Conservation (phyloP, 2,329 filamentous ascomycete genomes). For the Fusarium sp. region DNA sequence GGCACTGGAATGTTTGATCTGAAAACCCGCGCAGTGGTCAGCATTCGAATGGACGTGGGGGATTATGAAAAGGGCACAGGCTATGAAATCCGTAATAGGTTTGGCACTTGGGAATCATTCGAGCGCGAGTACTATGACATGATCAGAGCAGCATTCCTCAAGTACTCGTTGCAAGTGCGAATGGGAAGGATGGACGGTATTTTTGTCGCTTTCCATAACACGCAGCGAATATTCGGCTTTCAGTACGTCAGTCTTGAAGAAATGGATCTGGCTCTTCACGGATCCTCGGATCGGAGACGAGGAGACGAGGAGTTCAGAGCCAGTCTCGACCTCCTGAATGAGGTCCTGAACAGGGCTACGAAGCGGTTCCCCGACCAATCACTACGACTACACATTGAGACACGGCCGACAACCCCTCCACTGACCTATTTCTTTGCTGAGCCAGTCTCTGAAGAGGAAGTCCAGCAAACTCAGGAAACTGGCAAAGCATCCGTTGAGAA, state of each 20-base stretch:
- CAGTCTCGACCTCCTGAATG: constrained; percentile 82
- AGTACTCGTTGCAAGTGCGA: constrained; percentile 95
- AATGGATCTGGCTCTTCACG: constrained; percentile 92
- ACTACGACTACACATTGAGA: constrained; percentile 84
- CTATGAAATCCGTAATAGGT: constrained; percentile 83
- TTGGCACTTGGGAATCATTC: constrained; percentile 88
- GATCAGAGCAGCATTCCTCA: constrained; percentile 92
- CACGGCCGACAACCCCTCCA: constrained; percentile 67
- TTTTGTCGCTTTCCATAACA: constrained; percentile 96
- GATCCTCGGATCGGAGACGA: constrained; percentile 70
- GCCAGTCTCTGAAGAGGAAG: constrained; percentile 78
- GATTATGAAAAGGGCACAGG: constrained; percentile 80
- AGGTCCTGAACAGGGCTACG: constrained; percentile 80
- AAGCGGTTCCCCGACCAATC: constrained; percentile 79
- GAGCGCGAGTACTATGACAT: constrained; percentile 98
- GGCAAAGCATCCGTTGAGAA: constrained; percentile 73
- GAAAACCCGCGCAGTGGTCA: constrained; percentile 92
- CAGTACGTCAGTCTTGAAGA: constrained; percentile 90
- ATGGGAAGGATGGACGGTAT: constrained; percentile 99
- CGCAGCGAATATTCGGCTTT: constrained; percentile 94
- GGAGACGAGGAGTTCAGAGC: constrained; percentile 88
- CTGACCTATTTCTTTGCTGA: constrained; percentile 93
- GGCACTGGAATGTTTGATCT: constrained; percentile 95
- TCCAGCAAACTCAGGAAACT: constrained; percentile 77
- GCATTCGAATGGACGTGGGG: constrained; percentile 85